Evolutionary conservation across 2,329 filamentous ascomycete genomes (phyloP).

Genomic region (Thielaviopsis ethacetica): DNA sequence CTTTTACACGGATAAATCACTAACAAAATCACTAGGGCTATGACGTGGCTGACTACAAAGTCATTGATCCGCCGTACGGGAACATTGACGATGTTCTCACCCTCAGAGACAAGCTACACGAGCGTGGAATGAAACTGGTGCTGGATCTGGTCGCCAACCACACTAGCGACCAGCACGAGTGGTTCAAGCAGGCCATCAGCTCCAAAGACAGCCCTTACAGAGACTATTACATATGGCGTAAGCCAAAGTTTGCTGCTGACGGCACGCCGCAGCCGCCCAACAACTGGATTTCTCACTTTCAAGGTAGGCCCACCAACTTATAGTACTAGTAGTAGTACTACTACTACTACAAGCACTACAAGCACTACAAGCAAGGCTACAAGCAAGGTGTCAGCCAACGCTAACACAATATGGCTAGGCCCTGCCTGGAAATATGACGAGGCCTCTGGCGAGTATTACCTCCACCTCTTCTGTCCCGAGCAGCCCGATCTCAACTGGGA

Average conservation of each 20-base stretch:
- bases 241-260: conserved; percentile 37
- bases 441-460: conserved; percentile 35
- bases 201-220: conserved; percentile 37
- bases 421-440: conserved; percentile 34
- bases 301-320: conserved; percentile 1
- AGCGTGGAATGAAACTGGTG: conserved; percentile 50
- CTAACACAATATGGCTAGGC: conserved; percentile 20
- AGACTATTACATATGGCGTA: conserved; percentile 51
- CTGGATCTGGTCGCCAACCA: conserved; percentile 63
- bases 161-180: conserved; percentile 44
- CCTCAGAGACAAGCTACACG: conserved; percentile 43
- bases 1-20: no score
- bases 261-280: conserved; percentile 45
- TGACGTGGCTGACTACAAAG: conserved; percentile 52
- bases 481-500: conserved; percentile 73
- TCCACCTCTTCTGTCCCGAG: conserved; percentile 51
- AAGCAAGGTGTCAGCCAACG: no score
- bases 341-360: no score
- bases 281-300: conserved; percentile 28
- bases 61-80: conserved; percentile 50
- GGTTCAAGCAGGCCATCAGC: conserved; percentile 51
- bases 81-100: conserved; percentile 49
- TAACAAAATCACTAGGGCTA: conserved; percentile 32
- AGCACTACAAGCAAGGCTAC: no score
- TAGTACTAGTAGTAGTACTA: no score